These are phyloP conservation scores for Tricholomella constricta DNA, from an alignment of 768 basidiomycete species.

Conservation along the genomic window DNA sequence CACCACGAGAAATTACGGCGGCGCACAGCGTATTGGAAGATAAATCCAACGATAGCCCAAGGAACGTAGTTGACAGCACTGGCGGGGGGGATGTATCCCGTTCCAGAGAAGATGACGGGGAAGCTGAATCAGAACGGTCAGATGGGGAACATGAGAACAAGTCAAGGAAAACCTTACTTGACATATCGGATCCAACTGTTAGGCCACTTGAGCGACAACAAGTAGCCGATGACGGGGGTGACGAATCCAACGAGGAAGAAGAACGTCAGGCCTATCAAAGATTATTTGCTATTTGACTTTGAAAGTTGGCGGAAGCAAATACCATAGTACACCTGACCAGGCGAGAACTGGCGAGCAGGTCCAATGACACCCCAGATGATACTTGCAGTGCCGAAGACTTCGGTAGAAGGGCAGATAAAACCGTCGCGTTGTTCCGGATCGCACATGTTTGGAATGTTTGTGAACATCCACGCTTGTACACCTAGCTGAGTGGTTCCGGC, in stretches of 20 bases:
- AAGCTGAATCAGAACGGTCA: slow-evolving; percentile 28
- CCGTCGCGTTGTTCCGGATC: slow-evolving; percentile 50
- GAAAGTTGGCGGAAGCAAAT: slow-evolving; percentile 3
- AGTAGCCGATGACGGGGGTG: slow-evolving; percentile 56
- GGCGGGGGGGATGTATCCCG: slow-evolving; percentile 65
- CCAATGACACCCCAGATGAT: slow-evolving; percentile 86
- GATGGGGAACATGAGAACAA: neutral
- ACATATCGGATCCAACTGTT: slow-evolving; percentile 60
- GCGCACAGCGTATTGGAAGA: slow-evolving; percentile 65
- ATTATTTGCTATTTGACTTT: neutral
- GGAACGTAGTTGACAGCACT: slow-evolving; percentile 68
- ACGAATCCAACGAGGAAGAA: slow-evolving; percentile 81
- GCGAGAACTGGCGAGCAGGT: slow-evolving; percentile 68
- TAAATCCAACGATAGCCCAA: slow-evolving; percentile 65
- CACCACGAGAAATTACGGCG: slow-evolving; percentile 67
- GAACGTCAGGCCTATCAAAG: slow-evolving; percentile 48
- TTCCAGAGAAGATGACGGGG: slow-evolving; percentile 63
- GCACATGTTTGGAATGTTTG: slow-evolving; percentile 67
- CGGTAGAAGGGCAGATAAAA: slow-evolving; percentile 70
- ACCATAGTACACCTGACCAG: slow-evolving; percentile 62
- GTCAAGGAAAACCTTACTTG: slow-evolving; percentile 46
- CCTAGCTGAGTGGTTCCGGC: slow-evolving; percentile 75
- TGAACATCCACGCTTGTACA: slow-evolving; percentile 80
- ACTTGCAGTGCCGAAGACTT: slow-evolving; percentile 78
- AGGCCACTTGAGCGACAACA: slow-evolving; percentile 61